Base-by-base conservation (phyloP, 1,284 basidiomycete genomes). In the Ganoderma sinense region DNA sequence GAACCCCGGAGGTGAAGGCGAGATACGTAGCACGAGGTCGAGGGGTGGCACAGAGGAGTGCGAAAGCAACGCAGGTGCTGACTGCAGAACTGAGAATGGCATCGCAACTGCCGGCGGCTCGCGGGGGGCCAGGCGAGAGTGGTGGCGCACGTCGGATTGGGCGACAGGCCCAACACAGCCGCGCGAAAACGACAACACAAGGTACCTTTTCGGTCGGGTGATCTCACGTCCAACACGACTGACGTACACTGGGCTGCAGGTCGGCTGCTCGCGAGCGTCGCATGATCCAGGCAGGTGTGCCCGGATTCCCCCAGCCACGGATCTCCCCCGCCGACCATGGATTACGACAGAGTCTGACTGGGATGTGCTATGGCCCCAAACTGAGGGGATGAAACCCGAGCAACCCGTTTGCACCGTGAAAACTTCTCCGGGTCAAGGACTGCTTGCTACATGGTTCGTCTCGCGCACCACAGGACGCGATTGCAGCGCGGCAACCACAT, bases 51-150 rank as follows among this genome's bases (percentile, higher is more conserved):
- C 29, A 29, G 31, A 33, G 26, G 48, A 11, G 23, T 23, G 48
- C 23, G 13, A 5, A 23, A 29, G 48, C 48, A 23, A 53, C 26
- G 26, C 13, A 23, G 23, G 14, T 23, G 59, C 59, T 60, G 58
- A 40, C 16, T 36, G 33, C 26, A n/a, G 26, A 67, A n/a, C 66
- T 23, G 45, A 48, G 66, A 63, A 40, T 40, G 59, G 65, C 59
- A 66, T 48, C 29, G 26, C 39, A n/a, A 45, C 60, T 67, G 23
- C 61, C 61, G 61, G 61, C 51, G 40, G 62, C 66, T 53, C 45
- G 48, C 60, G 20, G 39, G 23, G 59, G 40, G 56, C 20, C 36
- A 18, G 40, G 59, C 36, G 11, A 29, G 11, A 4, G 36, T 29
- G 40, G 36, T 13, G 65, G 51, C 45, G 11, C 61, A 40, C 59